Conservation (phyloP, 176 grass and related monocot species). For the Rhynchospora tenuis region DNA sequence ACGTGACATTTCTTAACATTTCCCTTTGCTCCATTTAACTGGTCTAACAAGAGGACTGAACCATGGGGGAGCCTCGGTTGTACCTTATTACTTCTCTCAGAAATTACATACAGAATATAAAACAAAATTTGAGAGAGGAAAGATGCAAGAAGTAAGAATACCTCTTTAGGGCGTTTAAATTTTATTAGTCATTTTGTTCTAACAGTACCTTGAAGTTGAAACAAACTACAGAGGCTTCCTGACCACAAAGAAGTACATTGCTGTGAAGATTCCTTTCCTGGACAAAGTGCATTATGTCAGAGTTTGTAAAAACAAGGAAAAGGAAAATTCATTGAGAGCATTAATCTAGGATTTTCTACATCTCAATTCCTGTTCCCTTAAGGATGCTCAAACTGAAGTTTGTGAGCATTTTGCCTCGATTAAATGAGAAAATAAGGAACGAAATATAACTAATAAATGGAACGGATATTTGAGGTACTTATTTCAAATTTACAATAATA, state of each 20-base stretch:
- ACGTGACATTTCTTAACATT: conserved; percentile 3
- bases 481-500: neutral
- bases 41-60: neutral
- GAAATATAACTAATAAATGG: neutral
- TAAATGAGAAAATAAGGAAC: neutral
- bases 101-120: neutral
- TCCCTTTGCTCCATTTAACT: neutral
- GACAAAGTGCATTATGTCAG: conserved; percentile 11
- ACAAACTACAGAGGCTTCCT: conserved; percentile 55
- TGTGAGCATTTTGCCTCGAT: neutral
- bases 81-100: neutral
- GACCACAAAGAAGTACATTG: conserved; percentile 82
- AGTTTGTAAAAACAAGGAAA: conserved; percentile 14
- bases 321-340: neutral
- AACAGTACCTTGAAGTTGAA: neutral
- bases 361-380: neutral
- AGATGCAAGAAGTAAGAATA: neutral
- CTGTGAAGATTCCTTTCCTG: conserved; percentile 96
- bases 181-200: neutral
- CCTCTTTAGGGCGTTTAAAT: too few relatives aligned
- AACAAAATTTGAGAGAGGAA: neutral
- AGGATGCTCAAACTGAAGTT: neutral
- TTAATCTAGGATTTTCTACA: neutral
- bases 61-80: neutral
- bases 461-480: neutral